These are phyloP conservation scores for Ogataea philodendri DNA, from an alignment of 805 yeast genomes.

Conservation along the genomic window DNA sequence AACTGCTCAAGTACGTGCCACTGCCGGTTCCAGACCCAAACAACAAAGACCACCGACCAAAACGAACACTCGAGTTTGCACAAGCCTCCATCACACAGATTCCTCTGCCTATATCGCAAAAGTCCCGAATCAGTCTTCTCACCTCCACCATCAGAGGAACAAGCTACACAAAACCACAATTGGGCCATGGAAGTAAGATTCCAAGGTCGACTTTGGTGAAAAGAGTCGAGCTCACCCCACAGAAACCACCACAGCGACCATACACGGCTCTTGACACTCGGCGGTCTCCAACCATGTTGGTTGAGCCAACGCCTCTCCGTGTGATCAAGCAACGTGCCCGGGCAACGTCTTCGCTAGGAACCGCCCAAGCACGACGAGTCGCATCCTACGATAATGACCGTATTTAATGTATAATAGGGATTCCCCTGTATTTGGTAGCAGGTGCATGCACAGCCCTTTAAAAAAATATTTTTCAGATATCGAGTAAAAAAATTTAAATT, in stretches of 20 bases:
- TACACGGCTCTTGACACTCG: slow-evolving; percentile 2
- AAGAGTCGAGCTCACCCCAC: slow-evolving; percentile 3
- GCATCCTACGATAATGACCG: slow-evolving; percentile 33
- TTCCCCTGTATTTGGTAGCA: too few relatives aligned
- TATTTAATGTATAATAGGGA: slow-evolving; percentile 9
- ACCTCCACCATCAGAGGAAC: slow-evolving; percentile 13
- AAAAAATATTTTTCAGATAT: slow-evolving; percentile 55
- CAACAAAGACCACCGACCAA: slow-evolving; percentile 1
- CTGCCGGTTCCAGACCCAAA: slow-evolving; percentile 30
- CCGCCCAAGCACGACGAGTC: slow-evolving; percentile 8
- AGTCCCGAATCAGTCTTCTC: slow-evolving; percentile 24
- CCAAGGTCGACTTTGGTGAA: slow-evolving; percentile 4
- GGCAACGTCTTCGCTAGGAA: slow-evolving; percentile 24
- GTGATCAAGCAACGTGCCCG: slow-evolving; percentile 23
- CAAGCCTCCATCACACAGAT: slow-evolving; percentile 15
- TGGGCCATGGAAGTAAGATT: slow-evolving; percentile 6
- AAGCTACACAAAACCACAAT: slow-evolving; percentile 1
- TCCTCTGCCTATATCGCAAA: slow-evolving; percentile 31
- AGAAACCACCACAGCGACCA: slow-evolving; percentile 1
- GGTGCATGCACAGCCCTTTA: slow-evolving; percentile 17
- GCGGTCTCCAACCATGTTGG: slow-evolving; percentile 13
- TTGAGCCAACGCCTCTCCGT: slow-evolving; percentile 23
- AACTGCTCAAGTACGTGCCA: slow-evolving; percentile 25
- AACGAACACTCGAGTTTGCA: slow-evolving; percentile 2
- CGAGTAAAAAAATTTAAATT: slow-evolving; percentile 39